Evolutionary conservation across 257 asterid species (phyloP).

Genomic region (Nicotiana noctiflora): DNA sequence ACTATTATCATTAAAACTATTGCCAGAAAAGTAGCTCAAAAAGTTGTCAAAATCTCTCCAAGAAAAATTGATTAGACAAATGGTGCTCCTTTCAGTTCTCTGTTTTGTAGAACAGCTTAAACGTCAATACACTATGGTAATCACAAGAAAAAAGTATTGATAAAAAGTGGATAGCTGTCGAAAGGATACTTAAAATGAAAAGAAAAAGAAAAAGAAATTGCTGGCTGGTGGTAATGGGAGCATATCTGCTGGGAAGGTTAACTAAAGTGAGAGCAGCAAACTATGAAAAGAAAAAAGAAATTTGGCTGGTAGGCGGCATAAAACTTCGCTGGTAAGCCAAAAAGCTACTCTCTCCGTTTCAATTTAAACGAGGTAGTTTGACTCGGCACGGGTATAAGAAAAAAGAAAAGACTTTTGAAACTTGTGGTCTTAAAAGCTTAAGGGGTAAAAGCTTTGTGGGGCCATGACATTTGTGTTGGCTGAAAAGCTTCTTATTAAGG

Average conservation of each 20-base stretch:
- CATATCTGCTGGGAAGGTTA: not conserved
- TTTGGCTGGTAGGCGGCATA: not conserved
- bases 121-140: too few relatives aligned
- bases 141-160: not conserved
- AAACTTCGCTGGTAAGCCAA: not conserved
- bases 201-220: not conserved
- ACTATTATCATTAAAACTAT: not conserved
- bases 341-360: not conserved
- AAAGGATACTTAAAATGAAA: not conserved
- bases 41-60: not conserved
- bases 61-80: not conserved
- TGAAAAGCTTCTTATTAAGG: too few relatives aligned
- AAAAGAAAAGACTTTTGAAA: too few relatives aligned
- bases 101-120: too few relatives aligned
- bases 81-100: too few relatives aligned
- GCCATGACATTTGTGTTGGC: too few relatives aligned
- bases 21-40: not conserved
- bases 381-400: too few relatives aligned
- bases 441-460: too few relatives aligned
- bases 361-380: too few relatives aligned
- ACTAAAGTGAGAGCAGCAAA: not conserved
- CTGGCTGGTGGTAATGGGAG: not conserved
- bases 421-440: too few relatives aligned
- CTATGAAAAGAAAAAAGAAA: not conserved
- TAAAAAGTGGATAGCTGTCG: not conserved